A percentile compares a stretch with the other conserved stretches of the same genome.
phyloP scores from a whole-genome alignment of 495 filamentous ascomycete genomes.

The Sabuloglossum arenarium region DNA sequence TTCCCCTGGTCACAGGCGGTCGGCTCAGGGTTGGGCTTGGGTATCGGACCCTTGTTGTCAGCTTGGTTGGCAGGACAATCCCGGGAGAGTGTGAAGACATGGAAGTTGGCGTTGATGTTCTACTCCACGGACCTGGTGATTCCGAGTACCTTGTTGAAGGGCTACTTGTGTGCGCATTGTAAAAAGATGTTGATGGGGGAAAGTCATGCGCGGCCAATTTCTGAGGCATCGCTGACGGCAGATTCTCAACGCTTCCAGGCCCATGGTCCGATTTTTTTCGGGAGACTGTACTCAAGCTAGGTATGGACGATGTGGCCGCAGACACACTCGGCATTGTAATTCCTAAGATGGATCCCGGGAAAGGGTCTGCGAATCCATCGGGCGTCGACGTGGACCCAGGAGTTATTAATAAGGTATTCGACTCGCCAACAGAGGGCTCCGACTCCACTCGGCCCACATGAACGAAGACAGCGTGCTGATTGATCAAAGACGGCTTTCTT shows the following conservation, averaged over 20 bases:
- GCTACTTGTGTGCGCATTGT: conserved; percentile 24
- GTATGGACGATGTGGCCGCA: background rate
- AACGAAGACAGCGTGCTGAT: background rate
- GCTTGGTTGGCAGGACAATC: conserved; percentile 38
- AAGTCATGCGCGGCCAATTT: conserved; percentile 1
- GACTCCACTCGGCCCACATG: background rate
- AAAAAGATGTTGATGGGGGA: conserved; percentile 1
- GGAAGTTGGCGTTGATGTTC: conserved; percentile 86
- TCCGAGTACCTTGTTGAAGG: conserved; percentile 89
- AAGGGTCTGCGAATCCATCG: background rate
- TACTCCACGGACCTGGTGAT: conserved; percentile 78
- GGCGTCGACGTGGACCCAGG: background rate
- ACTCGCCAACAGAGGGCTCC: background rate
- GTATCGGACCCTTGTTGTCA: conserved; percentile 34
- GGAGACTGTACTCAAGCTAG: background rate
- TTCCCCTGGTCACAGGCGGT: conserved; percentile 44
- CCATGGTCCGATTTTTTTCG: background rate
- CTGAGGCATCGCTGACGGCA: background rate
- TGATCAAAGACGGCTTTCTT: conserved; percentile 5
- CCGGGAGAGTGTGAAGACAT: conserved; percentile 90
- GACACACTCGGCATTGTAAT: background rate
- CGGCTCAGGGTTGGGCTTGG: conserved; percentile 42
- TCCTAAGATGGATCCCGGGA: background rate
- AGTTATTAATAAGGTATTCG: background rate
- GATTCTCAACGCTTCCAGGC: background rate